These are phyloP conservation scores for Kurtzmaniella quercitrusa DNA, from an alignment of 1,139 yeast genomes.

Conservation along the genomic window DNA sequence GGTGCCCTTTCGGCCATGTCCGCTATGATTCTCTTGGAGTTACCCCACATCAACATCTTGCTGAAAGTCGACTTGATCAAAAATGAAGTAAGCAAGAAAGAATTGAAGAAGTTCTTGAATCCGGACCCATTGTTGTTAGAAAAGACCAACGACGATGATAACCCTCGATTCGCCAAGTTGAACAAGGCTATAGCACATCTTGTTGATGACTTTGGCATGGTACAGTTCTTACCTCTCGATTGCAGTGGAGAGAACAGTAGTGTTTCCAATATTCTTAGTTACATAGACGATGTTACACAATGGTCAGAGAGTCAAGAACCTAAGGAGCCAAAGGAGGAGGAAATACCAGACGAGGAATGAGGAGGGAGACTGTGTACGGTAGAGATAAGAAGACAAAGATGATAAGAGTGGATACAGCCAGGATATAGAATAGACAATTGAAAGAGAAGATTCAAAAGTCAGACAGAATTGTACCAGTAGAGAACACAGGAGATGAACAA, in stretches of 20 bases:
- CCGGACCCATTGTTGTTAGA: constrained; percentile 81
- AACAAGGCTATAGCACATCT: constrained; percentile 82
- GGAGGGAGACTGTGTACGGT: background rate
- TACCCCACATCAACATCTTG: constrained; percentile 88
- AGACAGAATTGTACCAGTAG: too few relatives aligned
- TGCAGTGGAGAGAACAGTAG: constrained; percentile 73
- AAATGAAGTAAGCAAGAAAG: constrained; percentile 67
- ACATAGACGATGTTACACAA: constrained; percentile 94
- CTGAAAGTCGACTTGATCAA: constrained; percentile 84
- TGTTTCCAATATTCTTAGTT: constrained; percentile 79
- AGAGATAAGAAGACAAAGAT: too few relatives aligned
- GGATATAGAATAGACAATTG: too few relatives aligned
- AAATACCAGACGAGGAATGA: constrained; percentile 41
- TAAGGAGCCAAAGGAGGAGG: constrained; percentile 83
- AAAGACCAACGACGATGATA: constrained; percentile 39
- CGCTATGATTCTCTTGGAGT: constrained; percentile 90
- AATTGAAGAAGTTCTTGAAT: constrained; percentile 76
- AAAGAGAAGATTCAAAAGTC: too few relatives aligned
- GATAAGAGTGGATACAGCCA: too few relatives aligned
- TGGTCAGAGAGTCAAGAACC: constrained; percentile 98
- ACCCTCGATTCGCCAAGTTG: constrained; percentile 72
- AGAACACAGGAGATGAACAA: too few relatives aligned
- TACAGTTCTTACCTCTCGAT: constrained; percentile 87
- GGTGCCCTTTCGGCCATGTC: constrained; percentile 98
- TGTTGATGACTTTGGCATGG: constrained; percentile 98